Conservation (phyloP, 2,329 filamentous ascomycete species). For the Botrytis galanthina region DNA sequence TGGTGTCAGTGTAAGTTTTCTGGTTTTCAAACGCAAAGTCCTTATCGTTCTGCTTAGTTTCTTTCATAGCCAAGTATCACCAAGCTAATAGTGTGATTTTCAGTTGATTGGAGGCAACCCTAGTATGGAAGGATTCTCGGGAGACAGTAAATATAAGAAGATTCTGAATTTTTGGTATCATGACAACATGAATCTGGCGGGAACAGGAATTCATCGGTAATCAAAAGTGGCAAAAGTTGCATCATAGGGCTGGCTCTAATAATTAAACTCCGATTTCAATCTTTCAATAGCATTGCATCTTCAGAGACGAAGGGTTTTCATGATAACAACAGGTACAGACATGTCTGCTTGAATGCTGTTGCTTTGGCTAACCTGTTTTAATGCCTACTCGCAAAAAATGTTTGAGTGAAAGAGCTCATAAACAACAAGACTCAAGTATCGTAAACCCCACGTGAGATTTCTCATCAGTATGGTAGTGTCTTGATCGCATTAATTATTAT, state of each 20-base stretch:
- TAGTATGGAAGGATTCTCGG: not conserved
- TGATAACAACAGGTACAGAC: not conserved
- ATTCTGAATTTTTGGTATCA: not conserved
- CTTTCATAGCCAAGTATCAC: not conserved
- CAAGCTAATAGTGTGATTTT: not conserved
- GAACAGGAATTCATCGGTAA: not conserved
- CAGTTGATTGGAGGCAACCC: not conserved
- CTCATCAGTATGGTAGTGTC: not conserved
- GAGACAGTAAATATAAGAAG: not conserved
- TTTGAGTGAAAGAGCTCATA: not conserved
- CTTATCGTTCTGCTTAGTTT: not conserved
- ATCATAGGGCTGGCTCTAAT: not conserved
- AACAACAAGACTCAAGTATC: not conserved
- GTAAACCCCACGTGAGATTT: rapidly evolving
- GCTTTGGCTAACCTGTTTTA: not conserved
- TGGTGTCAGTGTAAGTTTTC: not conserved
- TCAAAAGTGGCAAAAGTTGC: not conserved
- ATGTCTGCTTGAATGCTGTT: not conserved
- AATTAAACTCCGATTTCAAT: not conserved
- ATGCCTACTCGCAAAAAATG: not conserved
- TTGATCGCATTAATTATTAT: not conserved
- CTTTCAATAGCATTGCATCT: not conserved
- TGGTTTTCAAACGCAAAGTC: not conserved
- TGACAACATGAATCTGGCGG: not conserved
- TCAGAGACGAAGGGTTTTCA: not conserved